Evolutionary conservation across 1,284 basidiomycete genomes (phyloP).

Genomic region (Chalciporus sp.): DNA sequence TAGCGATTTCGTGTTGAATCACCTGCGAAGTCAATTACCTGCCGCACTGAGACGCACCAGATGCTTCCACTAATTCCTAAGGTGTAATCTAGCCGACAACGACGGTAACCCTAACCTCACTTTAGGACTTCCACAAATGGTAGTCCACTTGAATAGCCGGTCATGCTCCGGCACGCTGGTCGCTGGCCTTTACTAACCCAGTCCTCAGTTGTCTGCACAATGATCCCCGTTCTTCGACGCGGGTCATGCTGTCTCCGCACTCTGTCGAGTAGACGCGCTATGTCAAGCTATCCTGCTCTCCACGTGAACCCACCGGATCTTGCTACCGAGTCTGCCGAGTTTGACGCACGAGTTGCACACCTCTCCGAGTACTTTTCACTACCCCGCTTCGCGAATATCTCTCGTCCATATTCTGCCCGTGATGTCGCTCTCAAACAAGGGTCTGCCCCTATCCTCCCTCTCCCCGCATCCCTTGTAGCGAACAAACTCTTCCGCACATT

Average conservation of each 20-base stretch:
- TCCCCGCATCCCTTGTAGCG: slow-evolving; percentile 77
- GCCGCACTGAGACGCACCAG: neutral
- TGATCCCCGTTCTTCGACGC: slow-evolving; percentile 20
- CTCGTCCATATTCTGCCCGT: slow-evolving; percentile 78
- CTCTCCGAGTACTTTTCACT: slow-evolving; percentile 75
- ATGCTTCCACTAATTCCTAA: neutral
- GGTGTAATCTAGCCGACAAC: slow-evolving; percentile 8
- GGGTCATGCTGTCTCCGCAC: slow-evolving; percentile 11
- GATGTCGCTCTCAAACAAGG: slow-evolving; percentile 89
- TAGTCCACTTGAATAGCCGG: neutral
- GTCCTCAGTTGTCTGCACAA: too few species aligned
- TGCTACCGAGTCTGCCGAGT: slow-evolving; percentile 66
- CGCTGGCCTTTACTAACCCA: too few species aligned
- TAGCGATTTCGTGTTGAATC: slow-evolving; percentile 11
- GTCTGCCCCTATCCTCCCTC: slow-evolving; percentile 76
- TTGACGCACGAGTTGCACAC: slow-evolving; percentile 62
- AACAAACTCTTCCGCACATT: slow-evolving; percentile 81
- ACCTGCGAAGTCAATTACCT: slow-evolving; percentile 11
- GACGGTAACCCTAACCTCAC: slow-evolving; percentile 35
- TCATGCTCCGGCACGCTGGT: too few species aligned
- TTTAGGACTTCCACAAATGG: slow-evolving; percentile 24
- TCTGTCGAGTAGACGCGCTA: slow-evolving; percentile 24
- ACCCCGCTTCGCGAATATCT: slow-evolving; percentile 74
- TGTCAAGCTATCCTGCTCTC: slow-evolving; percentile 45
- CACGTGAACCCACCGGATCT: slow-evolving; percentile 66